Evolutionary conservation across 2,329 filamentous ascomycete species (phyloP), one percentile per base, ranked within the genome.

Genomic region (Cladosporium sp.): DNA sequence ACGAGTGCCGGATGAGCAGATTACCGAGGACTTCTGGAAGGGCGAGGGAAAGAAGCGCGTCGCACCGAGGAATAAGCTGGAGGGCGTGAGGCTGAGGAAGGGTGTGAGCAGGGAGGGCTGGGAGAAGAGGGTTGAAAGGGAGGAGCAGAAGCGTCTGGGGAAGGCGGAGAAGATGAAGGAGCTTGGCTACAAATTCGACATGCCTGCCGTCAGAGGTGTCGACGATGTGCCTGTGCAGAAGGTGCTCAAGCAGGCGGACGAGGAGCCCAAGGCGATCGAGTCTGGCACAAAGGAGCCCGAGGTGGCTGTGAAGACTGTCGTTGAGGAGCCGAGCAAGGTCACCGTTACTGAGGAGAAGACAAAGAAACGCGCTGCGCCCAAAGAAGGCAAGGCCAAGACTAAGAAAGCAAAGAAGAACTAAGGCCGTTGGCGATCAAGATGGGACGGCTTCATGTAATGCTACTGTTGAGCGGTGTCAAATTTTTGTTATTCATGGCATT

Each of bases 21-120:
- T 95, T 41, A 89, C 95, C 68, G 79, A 84, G 19, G 79, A 89
- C 56, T 75, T 96, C 49, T 97, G 90, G 82, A 90, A 93, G 74
- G 90, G 90, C 35, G 89, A 90, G 64, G 92, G 95, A 71, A 84
- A 83, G 64, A 86, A 91, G 52, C 95, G 95, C 78, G 79, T 80
- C 57, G 83, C 92, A 10, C 92, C 93, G 16, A 86, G 88, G 78
- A 93, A 90, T 72, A 87, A 87, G 73, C 86, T 97, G 68, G 87
- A 86, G 55, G 88, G 88, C 46, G 78, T 83, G 62, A 80, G 82
- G 62, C 77, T 97, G 59, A 83, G 85, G 63, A 82, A 85, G 66
- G 86, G 87, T 40, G 80, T 82, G 59, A 82, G 85, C 16, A 82
- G 89, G 65, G 81, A 85, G 34, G 76, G 77, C n/a, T 98, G 93